Evolutionary conservation across 176 grass and related monocot species (phyloP).

Genomic region (Oryza officinalis): DNA sequence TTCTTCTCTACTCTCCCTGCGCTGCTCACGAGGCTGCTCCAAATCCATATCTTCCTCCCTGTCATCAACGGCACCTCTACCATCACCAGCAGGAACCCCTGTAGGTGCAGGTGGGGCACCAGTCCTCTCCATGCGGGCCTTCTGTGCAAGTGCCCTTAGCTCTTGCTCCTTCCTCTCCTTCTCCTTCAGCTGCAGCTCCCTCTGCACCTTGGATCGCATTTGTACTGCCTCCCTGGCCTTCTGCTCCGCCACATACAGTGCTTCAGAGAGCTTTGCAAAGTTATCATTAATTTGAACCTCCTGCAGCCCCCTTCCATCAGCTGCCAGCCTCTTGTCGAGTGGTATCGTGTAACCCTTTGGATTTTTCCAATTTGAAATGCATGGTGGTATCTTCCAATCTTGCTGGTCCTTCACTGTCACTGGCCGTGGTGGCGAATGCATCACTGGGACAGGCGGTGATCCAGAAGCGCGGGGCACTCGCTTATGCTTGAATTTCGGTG

Average conservation of each 20-base stretch:
- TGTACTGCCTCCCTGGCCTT: slow-evolving; percentile 94
- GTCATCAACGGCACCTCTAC: slow-evolving; percentile 47
- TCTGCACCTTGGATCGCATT: slow-evolving; percentile 96
- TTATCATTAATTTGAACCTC: slow-evolving; percentile 99
- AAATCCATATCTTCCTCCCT: slow-evolving; percentile 64
- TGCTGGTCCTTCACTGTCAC: slow-evolving; percentile 98
- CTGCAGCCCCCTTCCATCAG: slow-evolving; percentile 88
- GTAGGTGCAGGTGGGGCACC: slow-evolving; percentile 64
- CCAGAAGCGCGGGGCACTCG: slow-evolving; percentile 76
- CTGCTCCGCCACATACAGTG: slow-evolving; percentile 95
- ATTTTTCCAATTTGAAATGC: slow-evolving; percentile 99
- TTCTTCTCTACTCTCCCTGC: slow-evolving; percentile 73
- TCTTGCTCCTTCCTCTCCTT: slow-evolving; percentile 98
- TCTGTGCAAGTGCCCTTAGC: slow-evolving; percentile 86
- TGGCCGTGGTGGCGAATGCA: slow-evolving; percentile 92
- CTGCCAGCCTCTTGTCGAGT: slow-evolving; percentile 89
- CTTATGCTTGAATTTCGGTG: slow-evolving; percentile 98
- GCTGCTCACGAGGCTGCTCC: slow-evolving; percentile 57
- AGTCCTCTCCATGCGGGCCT: slow-evolving; percentile 87
- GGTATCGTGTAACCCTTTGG: slow-evolving; percentile 98
- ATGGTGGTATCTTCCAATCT: slow-evolving; percentile 99
- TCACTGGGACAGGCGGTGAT: slow-evolving; percentile 83
- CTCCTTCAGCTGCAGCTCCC: slow-evolving; percentile 83
- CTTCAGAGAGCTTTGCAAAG: slow-evolving; percentile 90
- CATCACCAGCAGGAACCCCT: slow-evolving; percentile 28